Percentiles rank a stretch among this genome's conserved stretches.
These are phyloP conservation scores for Mucor lusitanicus DNA, from an alignment of 371 early-diverging fungal genomes.

Conservation along the genomic window DNA sequence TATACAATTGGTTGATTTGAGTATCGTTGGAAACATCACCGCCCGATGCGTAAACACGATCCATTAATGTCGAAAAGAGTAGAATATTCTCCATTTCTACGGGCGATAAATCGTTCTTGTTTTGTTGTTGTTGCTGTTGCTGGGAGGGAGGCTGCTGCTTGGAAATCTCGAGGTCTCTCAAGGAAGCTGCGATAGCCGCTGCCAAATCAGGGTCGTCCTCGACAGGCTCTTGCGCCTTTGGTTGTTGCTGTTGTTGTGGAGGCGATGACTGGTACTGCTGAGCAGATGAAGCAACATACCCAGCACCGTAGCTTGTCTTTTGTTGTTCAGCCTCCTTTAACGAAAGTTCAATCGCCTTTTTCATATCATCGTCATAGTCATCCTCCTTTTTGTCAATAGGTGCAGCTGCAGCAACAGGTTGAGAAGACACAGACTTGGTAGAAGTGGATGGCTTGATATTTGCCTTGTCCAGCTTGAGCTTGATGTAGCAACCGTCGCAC, in stretches of 20 bases:
- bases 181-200: slow-evolving; percentile 93
- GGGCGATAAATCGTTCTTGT: slow-evolving; percentile 51
- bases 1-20: slow-evolving; percentile 69
- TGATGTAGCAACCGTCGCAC: slow-evolving; percentile 89
- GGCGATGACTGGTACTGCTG: slow-evolving; percentile 1
- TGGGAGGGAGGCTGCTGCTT: slow-evolving; percentile 12
- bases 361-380: slow-evolving; percentile 78
- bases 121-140: not conserved
- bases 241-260: slow-evolving; percentile 4
- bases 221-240: slow-evolving; percentile 40
- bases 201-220: slow-evolving; percentile 89
- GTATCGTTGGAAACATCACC: slow-evolving; percentile 65
- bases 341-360: slow-evolving; percentile 88
- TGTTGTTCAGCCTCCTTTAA: slow-evolving; percentile 76
- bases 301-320: slow-evolving; percentile 28
- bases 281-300: slow-evolving; percentile 32
- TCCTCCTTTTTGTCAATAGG: slow-evolving; percentile 44
- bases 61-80: slow-evolving; percentile 72
- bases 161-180: slow-evolving; percentile 61
- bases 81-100: slow-evolving; percentile 77
- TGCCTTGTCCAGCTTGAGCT: slow-evolving; percentile 56
- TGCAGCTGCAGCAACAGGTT: slow-evolving; percentile 14
- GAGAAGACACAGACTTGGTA: slow-evolving; percentile 1
- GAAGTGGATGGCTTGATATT: slow-evolving; percentile 2
- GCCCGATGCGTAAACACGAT: slow-evolving; percentile 57